Base-by-base conservation (phyloP, 208 protist species). In the Herpetomonas samuelpessoai region DNA sequence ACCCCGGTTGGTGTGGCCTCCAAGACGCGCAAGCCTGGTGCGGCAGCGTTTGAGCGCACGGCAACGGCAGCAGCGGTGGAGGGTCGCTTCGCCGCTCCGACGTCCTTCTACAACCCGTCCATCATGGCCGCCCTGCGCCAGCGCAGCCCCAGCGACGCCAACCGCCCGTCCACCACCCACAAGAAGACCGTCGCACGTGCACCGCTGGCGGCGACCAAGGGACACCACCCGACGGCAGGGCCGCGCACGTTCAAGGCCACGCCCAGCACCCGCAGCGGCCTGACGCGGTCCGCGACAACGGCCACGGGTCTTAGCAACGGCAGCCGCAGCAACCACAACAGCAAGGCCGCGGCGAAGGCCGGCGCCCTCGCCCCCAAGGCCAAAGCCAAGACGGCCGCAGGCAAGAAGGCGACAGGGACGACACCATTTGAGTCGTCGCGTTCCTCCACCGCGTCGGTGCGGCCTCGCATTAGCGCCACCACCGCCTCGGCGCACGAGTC, bases 91-190 rank as follows among this genome's bases (percentile, higher is more conserved):
- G 54, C 54, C 4, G 31, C 49, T 9, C n/a, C 56, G 25, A 31
- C 41, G 3, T 38, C 72, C 14, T 79, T 86, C 47, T 81, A 79
- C 65, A 74, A 79, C 51, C 71, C 71, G 0, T 55, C 30, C n/a
- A 57, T 81, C 19, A 30, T 86, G 26, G 60, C 66, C 1, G 64
- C 72, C 18, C 54, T 87, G 56, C 57, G 65, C 9, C 71, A 87
- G 66, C 63, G 73, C 28, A 87, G 73, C 64, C 65, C 53, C 14
- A 83, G 76, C 45, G 76, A 75, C 38, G 64, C 53, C 14, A 80
- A 73, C 53, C 61, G 62, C 47, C 10, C 29, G 12, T 28, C 38
- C 19, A 19, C 12, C 18, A 16, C 18, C 27, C 12, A 22, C 27
- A 45, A 47, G 22, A 14, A 41, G 12, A 16, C 18, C 18, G 29